A percentile compares a stretch with the other conserved stretches of the same genome.
Conservation (phyloP, 139 green algal species). For the Chlamydomonas asymmetrica region DNA sequence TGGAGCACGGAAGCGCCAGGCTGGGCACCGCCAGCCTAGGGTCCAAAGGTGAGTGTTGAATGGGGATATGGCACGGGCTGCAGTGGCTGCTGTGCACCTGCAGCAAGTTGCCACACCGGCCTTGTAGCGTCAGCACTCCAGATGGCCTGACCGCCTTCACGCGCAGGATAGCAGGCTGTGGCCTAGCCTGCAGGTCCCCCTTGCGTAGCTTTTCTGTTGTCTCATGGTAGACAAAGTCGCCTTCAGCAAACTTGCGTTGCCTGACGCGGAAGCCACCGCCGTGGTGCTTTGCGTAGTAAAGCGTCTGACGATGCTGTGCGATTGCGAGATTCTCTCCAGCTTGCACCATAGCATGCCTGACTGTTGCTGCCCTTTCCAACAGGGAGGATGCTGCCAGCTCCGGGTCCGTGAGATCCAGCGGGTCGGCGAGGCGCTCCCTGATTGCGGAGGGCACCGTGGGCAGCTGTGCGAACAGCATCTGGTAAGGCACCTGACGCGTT, state of each 20-base stretch:
- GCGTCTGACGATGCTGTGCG: constrained; percentile 19
- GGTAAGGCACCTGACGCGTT: constrained; percentile 9
- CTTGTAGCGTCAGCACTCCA: constrained; percentile 9
- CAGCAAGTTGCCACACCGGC: constrained; percentile 9
- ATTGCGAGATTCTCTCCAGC: constrained; percentile 20
- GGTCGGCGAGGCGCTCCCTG: background rate
- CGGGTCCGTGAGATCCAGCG: constrained; percentile 8
- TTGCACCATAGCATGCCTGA: background rate
- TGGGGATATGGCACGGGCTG: background rate
- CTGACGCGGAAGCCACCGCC: constrained; percentile 4
- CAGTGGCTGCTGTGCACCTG: background rate
- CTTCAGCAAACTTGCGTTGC: background rate
- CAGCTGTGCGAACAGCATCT: constrained; percentile 1
- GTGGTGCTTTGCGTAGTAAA: constrained; percentile 6
- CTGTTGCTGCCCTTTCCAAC: background rate
- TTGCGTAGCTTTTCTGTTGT: background rate
- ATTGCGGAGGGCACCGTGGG: constrained; percentile 10
- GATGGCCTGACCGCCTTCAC: background rate
- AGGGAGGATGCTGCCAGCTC: background rate
- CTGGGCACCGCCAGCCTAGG: background rate
- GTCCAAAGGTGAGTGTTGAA: background rate
- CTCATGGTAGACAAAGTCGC: constrained; percentile 14
- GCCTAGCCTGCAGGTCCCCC: background rate
- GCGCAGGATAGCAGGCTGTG: background rate
- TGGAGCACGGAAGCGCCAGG: constrained; percentile 6